Evolutionary conservation across 495 filamentous ascomycete genomes (phyloP), one percentile per base, ranked within the genome.

Genomic region (Peziza echinospora): DNA sequence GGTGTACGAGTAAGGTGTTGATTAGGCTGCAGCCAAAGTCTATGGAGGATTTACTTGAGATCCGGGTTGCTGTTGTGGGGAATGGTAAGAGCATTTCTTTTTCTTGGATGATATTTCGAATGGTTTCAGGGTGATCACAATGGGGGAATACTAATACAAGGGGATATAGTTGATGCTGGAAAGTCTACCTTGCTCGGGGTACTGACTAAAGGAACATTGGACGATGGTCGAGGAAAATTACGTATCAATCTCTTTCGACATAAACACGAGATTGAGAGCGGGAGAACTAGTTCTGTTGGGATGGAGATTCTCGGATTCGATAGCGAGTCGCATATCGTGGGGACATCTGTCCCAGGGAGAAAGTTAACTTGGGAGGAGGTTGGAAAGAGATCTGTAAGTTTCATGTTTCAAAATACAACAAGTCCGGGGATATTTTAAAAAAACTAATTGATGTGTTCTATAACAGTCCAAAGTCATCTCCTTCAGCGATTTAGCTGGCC

Each of bases 341-440:
- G 76, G 23, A 83, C 80, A 22, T 75, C 75, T 43, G 78, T 80
- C 0, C 79, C 85, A 7, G 91, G 89, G 3, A 70, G 85, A 46
- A 86, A 84, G 59, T 65, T 97, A 22, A 84, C 84, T 19, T 97
- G 89, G 89, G 89, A 96, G 57, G 89, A 97, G 62, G 93, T 97
- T 61, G 91, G 91, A 21, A 84, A 82, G 62, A 82, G 84, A 37
- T 89, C 84, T 53, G 79, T 78, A 34, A 11, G 30, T 37, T 13
- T 37, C 30, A 4, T n/a, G n/a, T n/a, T n/a, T n/a, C n/a, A n/a
- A n/a, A n/a, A n/a, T n/a, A n/a, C n/a, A 34, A 63, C 25, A 24
- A 21, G 21, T 21, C 10, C 6, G 5, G 13, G 34, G 42, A 16
- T 21, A 21, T 5, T 2, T 4, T 5, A 26, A 51, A n/a, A 21